Evolutionary conservation across 2,329 filamentous ascomycete genomes (phyloP), one percentile per base, ranked within the genome.

Genomic region (Fusarium concolor): DNA sequence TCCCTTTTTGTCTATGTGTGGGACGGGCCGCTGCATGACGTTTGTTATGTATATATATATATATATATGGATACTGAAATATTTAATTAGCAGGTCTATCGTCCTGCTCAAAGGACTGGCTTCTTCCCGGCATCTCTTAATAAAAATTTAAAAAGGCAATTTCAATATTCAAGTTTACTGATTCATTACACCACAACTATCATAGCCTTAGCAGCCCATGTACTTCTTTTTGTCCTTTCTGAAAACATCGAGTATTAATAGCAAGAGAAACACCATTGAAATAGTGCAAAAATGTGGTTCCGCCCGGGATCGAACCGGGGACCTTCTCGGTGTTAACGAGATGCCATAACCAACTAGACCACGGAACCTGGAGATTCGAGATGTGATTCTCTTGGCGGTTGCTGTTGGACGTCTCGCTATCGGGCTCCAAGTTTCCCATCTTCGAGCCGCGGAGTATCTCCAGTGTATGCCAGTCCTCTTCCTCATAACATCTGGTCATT

Each of bases 341-440:
- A 62, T 61, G 58, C 56, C 58, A 61, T 61, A 46, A 62, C 58
- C 56, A 62, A 62, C 58, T 62, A 62, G 58, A 62, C 57, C 44
- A 62, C 56, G 33, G 56, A 61, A 62, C 58, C 54, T 35, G 28
- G 4, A 26, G 18, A 46, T 31, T n/a, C 3, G n/a, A 59, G 33
- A 46, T n/a, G 2, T n/a, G 3, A 15, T 18, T 35, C 7, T 47
- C 35, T 47, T 47, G 41, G 42, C 8, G n/a, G 28, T 62, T 62
- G 37, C 12, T 62, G 20, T 6, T 41, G 5, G 29, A 6, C 3
- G 2, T 2, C 2, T 18, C 15, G 9, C 17, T 33, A 55, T 31
- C 29, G 20, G 2, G 12, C 24, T 15, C 8, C n/a, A 59, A 59
- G 43, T 43, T 43, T 8, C 10, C 14, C 15, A 14, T 26, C 7